Base-by-base conservation (phyloP, 768 basidiomycete species). In the Russula sp. region DNA sequence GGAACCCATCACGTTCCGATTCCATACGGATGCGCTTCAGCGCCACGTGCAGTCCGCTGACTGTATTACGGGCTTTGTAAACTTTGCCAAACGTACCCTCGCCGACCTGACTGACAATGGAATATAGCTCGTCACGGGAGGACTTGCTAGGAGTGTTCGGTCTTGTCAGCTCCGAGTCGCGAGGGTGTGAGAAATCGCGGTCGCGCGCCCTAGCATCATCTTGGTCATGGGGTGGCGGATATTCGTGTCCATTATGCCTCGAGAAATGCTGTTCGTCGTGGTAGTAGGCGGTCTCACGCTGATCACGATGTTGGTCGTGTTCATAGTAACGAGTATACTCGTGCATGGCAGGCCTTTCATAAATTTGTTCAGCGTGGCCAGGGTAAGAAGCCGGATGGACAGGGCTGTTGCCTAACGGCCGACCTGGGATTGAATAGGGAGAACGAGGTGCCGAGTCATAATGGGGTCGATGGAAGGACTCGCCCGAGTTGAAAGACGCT, bases 21-120 rank as follows among this genome's bases (percentile, higher is more conserved):
- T 99, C 97, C 95, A 99, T 97, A 48, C 95, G 83, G 71, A 99
- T 98, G 57, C 94, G 84, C 78, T 99, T 99, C 67, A 99, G 76
- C 18, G 97, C 97, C 44, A 98, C 94, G 65, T 87, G 78, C 13
- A 80, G 73, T 42, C 85, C 87, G n/a, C 84, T 88, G 53, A 87
- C 78, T 10, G 82, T 85, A 68, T 96, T 94, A 63, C 85, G 82
- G 3, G 96, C 96, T 75, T 99, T 99, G 78, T 97, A 90, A 1
- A 99, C 96, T 73, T 98, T 96, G 27, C 96, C 96, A 71, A 98
- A 99, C 2, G 97, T 99, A 3, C 97, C 97, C 74, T 98, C 96
- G 11, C 97, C 97, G 49, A 99, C 97, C 70, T 98, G 95, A 53
- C 84, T 88, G 31, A 98, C 80, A 64, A 94, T 91, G 55, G 85